These are phyloP conservation scores for Houttuynia cordata DNA, from an alignment of 164 flowering plant species.

Conservation along the genomic window DNA sequence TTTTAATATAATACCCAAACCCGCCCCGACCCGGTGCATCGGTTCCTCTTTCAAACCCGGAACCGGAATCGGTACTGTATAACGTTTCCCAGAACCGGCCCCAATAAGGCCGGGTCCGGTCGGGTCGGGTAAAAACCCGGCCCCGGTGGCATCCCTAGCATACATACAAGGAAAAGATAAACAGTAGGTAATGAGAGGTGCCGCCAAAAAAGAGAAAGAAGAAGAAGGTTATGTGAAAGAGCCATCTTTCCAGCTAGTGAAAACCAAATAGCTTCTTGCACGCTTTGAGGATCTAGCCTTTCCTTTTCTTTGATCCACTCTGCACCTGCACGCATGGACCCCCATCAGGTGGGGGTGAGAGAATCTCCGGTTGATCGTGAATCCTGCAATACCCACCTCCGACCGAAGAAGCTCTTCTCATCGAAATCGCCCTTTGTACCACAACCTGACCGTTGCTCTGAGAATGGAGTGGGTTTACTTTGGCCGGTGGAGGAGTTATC, in stretches of 20 bases:
- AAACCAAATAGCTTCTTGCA: constrained; percentile 13
- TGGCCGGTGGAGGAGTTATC: too few relatives aligned
- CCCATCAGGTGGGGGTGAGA: constrained; percentile 1
- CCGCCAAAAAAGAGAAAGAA: neutral
- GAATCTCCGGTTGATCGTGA: constrained; percentile 26
- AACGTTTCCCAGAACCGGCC: too few relatives aligned
- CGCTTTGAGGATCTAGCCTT: constrained; percentile 5
- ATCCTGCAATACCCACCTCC: constrained; percentile 47
- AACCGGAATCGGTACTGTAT: too few relatives aligned
- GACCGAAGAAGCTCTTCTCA: constrained; percentile 47
- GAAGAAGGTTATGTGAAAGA: neutral
- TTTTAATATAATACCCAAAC: too few relatives aligned
- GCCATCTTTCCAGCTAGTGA: neutral
- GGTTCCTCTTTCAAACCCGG: too few relatives aligned
- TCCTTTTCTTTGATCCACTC: constrained; percentile 9
- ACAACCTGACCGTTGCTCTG: constrained; percentile 8
- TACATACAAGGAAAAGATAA: neutral
- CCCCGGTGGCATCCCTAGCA: too few relatives aligned
- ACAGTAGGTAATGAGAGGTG: neutral
- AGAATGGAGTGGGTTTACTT: too few relatives aligned
- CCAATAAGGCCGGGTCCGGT: too few relatives aligned
- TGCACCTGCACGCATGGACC: neutral
- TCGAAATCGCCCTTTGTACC: constrained; percentile 31
- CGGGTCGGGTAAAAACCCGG: too few relatives aligned
- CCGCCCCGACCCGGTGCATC: too few relatives aligned